Base-by-base conservation (phyloP, 2,329 filamentous ascomycete species). In the Diaporthe sp. region DNA sequence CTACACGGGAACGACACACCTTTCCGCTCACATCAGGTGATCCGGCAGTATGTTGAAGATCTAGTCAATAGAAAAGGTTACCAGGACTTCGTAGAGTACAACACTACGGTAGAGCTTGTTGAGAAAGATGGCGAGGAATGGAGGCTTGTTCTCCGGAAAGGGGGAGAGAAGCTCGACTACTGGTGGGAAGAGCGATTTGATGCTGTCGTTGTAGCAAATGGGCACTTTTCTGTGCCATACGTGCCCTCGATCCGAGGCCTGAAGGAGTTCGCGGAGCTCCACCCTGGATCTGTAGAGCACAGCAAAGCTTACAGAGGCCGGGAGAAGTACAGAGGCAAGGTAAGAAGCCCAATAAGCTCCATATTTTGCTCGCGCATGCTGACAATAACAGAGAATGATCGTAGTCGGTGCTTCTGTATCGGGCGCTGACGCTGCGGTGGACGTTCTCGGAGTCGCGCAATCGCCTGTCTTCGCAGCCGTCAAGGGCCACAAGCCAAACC, bases 141-240 rank as follows among this genome's bases (percentile, higher is more conserved):
- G 90, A 85, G 84, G 55, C 78, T 92, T 4, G 88, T 87, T 1
- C 79, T 93, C 31, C 84, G 89, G 12, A 85, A 83, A 71, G 80
- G 82, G 4, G 83, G 83, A 4, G 77, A 80, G 2, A 76, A 81
- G 19, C 81, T 82, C 55, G 89, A 93, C 78, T 89, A 89, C 75
- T 93, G 91, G 91, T 92, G 91, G 91, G 84, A 83, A 0, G 92
- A 93, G 79, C 83, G 83, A 39, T 93, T 92, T 74, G 91, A 93
- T 78, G 91, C 89, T 0, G 86, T 93, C 0, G 84, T 92, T 0
- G 87, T 93, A 4, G 91, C 90, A 1, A 90, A 86, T 46, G 91
- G 91, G 0, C 90, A 92, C 77, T 93, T 90, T 77, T 88, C 85
- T 42, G 89, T 92, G 1, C 91, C 91, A 0, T 92, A 88, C 74